These are phyloP conservation scores for Colletotrichum noveboracense DNA, from an alignment of 2,329 filamentous ascomycete species.

Conservation along the genomic window DNA sequence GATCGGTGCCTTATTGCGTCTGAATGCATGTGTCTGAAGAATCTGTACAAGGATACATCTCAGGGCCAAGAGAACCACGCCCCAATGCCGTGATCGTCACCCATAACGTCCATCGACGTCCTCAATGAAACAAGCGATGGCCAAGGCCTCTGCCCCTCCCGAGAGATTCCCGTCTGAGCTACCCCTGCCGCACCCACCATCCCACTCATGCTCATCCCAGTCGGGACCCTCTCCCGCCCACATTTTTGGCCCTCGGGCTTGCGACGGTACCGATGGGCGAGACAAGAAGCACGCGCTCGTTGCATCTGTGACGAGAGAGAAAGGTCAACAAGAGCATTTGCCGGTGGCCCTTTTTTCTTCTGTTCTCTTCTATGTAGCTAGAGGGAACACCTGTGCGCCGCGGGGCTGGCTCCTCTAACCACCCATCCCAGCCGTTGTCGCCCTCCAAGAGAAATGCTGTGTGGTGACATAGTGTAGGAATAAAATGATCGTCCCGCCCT, in stretches of 20 bases:
- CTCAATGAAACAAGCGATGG: conserved; percentile 19
- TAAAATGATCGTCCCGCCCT: conserved; percentile 18
- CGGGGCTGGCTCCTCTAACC: background rate
- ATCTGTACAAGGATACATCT: background rate
- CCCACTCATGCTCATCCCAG: conserved; percentile 4
- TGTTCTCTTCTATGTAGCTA: background rate
- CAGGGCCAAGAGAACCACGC: background rate
- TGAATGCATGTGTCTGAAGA: background rate
- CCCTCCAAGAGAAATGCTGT: background rate
- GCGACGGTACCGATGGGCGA: conserved; percentile 17
- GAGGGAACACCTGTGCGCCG: background rate
- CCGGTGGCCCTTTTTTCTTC: background rate
- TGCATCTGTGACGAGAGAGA: background rate
- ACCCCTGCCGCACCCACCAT: conserved; percentile 15
- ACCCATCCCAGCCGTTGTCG: background rate
- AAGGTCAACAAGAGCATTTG: background rate
- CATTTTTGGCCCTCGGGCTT: conserved; percentile 14
- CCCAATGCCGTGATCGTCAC: background rate
- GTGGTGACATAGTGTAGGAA: conserved; percentile 1
- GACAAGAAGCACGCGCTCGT: conserved; percentile 11
- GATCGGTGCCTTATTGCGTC: background rate
- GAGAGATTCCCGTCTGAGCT: conserved; percentile 17
- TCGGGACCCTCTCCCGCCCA: conserved; percentile 1
- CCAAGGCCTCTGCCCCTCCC: conserved; percentile 12
- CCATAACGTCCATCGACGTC: background rate